Evolutionary conservation across 306 rosid species (phyloP), one percentile per base, ranked within the genome.

Genomic region (Purshia tridentata): DNA sequence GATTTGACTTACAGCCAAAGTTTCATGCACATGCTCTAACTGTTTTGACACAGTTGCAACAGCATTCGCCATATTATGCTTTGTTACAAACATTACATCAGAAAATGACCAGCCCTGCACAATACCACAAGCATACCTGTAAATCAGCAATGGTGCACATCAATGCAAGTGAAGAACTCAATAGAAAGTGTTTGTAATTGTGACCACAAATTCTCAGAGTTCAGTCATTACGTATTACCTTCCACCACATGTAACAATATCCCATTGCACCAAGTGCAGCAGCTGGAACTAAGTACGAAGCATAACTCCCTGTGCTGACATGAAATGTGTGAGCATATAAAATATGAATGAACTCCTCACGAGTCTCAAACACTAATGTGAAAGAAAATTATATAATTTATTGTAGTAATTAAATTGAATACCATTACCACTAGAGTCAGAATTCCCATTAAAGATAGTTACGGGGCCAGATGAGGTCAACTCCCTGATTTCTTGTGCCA

Each of bases 241-340:
- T 86, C 93, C 89, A 86, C 86, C 93, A 78, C 96, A 88, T 86
- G 85, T 85, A 89, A 74, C 90, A 88, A 81, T 92, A 92, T 76
- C 93, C 96, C 89, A 86, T 72, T 67, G 87, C 93, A 80, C 89
- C 98, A 53, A 92, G 61, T 53, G 90, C 93, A 77, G 92, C 98
- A 48, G 89, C 92, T 65, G 90, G 96, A 68, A 89, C 29, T 52
- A 92, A 50, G 83, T 88, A 92, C 29, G 93, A 88, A 59, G 87
- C 85, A 53, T 83, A 87, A 47, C 75, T 81, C 82, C 96, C 96
- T 88, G 77, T 35, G 13, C 15, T 61, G 70, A 85, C 42, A 72
- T 79, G 71, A 82, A 54, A 59, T 69, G 72, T 39, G 37, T 59
- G 49, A 74, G 71, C 50, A 70, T 51, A 73, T 13, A 46, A 12